Percentiles rank a stretch among this genome's conserved stretches.
phyloP scores from a whole-genome alignment of 441 rosid species.

The Hypseocharis bilobata region DNA sequence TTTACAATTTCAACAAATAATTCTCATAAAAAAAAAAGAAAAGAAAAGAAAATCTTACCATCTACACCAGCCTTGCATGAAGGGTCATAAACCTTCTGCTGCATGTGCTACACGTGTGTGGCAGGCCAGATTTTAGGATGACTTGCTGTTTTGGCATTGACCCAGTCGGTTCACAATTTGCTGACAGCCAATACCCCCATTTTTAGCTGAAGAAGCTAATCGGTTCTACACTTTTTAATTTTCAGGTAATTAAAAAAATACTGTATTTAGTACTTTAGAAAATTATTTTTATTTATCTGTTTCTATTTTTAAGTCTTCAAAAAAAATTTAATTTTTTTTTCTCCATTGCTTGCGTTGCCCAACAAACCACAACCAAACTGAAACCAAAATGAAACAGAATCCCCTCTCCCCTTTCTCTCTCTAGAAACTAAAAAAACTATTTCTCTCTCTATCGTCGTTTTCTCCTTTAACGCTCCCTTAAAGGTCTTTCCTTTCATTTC shows the following conservation, averaged over 20 bases:
- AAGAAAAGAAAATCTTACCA: neutral
- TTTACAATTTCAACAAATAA: no score
- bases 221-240: no score
- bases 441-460: neutral
- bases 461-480: neutral
- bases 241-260: neutral
- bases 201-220: slow-evolving; percentile 11
- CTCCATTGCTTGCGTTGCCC: neutral
- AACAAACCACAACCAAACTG: slow-evolving; percentile 2
- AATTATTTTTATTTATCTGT: neutral
- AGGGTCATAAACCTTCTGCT: neutral
- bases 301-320: neutral
- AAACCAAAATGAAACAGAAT: neutral
- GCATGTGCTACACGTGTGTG: slow-evolving; percentile 33
- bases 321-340: neutral
- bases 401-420: neutral
- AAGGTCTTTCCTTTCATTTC: neutral
- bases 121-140: neutral
- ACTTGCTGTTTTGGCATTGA: slow-evolving; percentile 24
- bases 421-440: neutral
- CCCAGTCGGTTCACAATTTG: slow-evolving; percentile 20
- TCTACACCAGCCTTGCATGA: neutral
- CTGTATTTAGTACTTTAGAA: neutral
- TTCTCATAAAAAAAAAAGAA: no score
- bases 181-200: no score